These are phyloP conservation scores for Penicillium alfredii DNA, from an alignment of 495 filamentous ascomycete genomes.

Conservation along the genomic window DNA sequence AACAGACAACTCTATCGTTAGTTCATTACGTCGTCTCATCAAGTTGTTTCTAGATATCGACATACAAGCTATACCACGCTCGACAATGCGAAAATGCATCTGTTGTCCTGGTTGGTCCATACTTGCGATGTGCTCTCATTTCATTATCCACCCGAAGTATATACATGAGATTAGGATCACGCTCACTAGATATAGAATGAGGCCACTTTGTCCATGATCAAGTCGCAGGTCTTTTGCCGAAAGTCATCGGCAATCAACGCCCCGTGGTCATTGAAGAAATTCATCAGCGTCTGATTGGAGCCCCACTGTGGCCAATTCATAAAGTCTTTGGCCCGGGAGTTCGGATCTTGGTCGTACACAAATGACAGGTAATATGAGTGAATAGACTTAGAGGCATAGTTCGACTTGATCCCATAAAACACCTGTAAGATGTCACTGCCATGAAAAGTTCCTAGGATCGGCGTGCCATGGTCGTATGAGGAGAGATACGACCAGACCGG, in stretches of 20 bases:
- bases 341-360: constrained; percentile 60
- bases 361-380: constrained; percentile 62
- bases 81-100: too few species aligned
- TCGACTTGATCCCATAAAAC: constrained; percentile 54
- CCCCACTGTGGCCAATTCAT: constrained; percentile 60
- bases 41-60: too few species aligned
- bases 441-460: constrained; percentile 69
- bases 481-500: constrained; percentile 66
- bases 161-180: too few species aligned
- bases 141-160: too few species aligned
- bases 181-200: too few species aligned
- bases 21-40: too few species aligned
- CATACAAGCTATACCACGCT: too few species aligned
- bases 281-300: constrained; percentile 46
- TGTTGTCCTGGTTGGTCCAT: too few species aligned
- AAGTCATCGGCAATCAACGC: constrained; percentile 55
- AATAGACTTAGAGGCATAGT: constrained; percentile 54
- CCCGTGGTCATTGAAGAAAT: constrained; percentile 45
- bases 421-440: constrained; percentile 60
- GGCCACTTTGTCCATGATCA: too few species aligned
- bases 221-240: constrained; percentile 43
- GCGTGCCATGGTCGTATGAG: constrained; percentile 61
- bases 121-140: too few species aligned
- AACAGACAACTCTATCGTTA: too few species aligned
- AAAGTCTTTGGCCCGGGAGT: constrained; percentile 33